These are phyloP conservation scores for Lactarius trivialis DNA, from an alignment of 768 basidiomycete species.

Conservation along the genomic window DNA sequence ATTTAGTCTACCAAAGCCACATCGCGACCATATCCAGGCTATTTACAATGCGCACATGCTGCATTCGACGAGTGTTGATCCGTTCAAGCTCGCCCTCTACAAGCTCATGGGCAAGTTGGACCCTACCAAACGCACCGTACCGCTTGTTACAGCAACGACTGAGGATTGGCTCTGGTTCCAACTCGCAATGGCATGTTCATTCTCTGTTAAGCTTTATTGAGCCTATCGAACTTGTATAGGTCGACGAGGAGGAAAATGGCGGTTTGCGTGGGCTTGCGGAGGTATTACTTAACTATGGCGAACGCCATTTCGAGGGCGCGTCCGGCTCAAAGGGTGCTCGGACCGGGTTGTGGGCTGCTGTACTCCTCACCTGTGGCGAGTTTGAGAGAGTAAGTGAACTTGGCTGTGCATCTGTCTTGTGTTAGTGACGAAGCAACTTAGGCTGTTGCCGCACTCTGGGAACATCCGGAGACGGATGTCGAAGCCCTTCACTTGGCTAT, in stretches of 20 bases:
- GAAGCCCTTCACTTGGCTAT: conserved; percentile 94
- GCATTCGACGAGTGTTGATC: conserved; percentile 81
- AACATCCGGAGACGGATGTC: conserved; percentile 78
- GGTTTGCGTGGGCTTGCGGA: conserved; percentile 71
- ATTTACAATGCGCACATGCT: conserved; percentile 85
- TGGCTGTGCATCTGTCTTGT: not conserved
- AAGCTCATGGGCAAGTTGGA: conserved; percentile 94
- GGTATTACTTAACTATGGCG: conserved; percentile 68
- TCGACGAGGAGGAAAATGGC: conserved; percentile 77
- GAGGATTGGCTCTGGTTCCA: conserved; percentile 99
- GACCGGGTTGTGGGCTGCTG: conserved; percentile 71
- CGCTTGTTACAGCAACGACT: conserved; percentile 81
- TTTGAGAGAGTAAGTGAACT: conserved; percentile 71
- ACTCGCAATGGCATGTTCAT: conserved; percentile 62
- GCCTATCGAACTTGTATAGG: conserved; percentile 33
- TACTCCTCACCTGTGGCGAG: conserved; percentile 86
- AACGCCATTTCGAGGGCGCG: conserved; percentile 73
- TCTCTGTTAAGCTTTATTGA: not conserved
- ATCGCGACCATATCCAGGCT: conserved; percentile 74
- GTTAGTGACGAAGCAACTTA: conserved; percentile 28
- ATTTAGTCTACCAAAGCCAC: conserved; percentile 57
- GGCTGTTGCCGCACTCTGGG: conserved; percentile 89
- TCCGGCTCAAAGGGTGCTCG: conserved; percentile 51
- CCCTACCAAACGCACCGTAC: conserved; percentile 67
- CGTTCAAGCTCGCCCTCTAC: conserved; percentile 94